Base-by-base conservation (phyloP, 163 green algal genomes). In the Scenedesmus sp. region DNA sequence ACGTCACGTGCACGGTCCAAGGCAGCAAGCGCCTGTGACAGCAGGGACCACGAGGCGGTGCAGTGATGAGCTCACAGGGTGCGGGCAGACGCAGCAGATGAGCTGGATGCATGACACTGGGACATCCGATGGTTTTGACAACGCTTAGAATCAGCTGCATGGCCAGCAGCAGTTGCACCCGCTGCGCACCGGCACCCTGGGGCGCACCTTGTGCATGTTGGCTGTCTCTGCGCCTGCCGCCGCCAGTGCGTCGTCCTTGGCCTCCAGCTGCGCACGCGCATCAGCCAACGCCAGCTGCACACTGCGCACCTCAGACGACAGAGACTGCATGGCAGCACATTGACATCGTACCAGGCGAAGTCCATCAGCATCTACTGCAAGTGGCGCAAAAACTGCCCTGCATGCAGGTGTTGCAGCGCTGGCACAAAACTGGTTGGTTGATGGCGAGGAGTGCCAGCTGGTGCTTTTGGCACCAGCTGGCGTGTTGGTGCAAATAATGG, bases 281-380 rank as follows among this genome's bases (percentile, higher is more conserved):
- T 97, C 95, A 0, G 85, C 59, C 20, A 91, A 40, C 13, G 90
- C 85, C 92, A 96, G 91, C 89, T 96, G 91, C 35, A 92, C 89
- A 12, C 91, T 90, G 12, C 93, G 92, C 40, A 96, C 82, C 40
- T 96, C 93, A 30, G 89, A n/a, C 16, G 91, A 91, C 86, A 96
- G 90, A 4, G 90, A 90, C 95, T 97, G 93, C 83, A 93, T 1
- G 2, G 26, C 22, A 73, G 53, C 51, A 49, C n/a, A n/a, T n/a
- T n/a, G n/a, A n/a, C n/a, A n/a, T n/a, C n/a, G n/a, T n/a, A n/a
- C n/a, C n/a, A n/a, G n/a, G n/a, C n/a, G n/a, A n/a, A n/a, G n/a
- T n/a, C n/a, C n/a, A n/a, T n/a, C n/a, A n/a, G n/a, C 6, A 53
- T 53, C 6, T 53, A 53, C 46, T 53, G 46, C 46, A 53, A 53